Evolutionary conservation across 441 rosid species (phyloP), one percentile per base, ranked within the genome.

Genomic region (Syzygium syzygioides): DNA sequence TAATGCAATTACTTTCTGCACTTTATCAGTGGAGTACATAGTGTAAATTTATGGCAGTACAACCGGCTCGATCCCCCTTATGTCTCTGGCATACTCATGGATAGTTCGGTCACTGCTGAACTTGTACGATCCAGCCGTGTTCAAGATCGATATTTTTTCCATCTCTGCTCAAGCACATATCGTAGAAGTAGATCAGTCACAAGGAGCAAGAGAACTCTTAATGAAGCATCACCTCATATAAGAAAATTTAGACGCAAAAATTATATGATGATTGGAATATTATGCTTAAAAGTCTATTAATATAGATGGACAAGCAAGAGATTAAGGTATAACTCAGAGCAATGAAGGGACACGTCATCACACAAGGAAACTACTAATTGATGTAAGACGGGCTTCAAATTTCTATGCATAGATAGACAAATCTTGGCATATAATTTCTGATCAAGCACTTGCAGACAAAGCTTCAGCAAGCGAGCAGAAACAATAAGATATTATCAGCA

Each of bases 71-170:
- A 93, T 88, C 54, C 93, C 92, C 96, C 95, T 92, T 18, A 91
- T 86, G 59, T 91, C 88, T 32, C 90, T 92, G 37, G 96, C 96
- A 71, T 94, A 94, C 84, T 93, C 95, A 34, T 91, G 91, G 26
- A 93, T 93, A 23, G 96, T 91, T 52, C 93, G 88, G 90, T 94
- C 95, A 71, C 92, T 93, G 91, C 95, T 94, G 85, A 94, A 94
- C 89, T 93, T 92, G 55, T 93, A 94, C 18, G 95, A 89, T 9
- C 94, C 93, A 32, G 96, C 94, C 30, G 93, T 87, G 90, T 95
- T 88, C 34, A 93, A 92, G 89, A 94, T 94, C 86, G 94, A 92
- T 94, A 93, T 93, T 79, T 86, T 85, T 30, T 90, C 96, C 96
- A 94, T 87, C 89, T 87, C 91, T 93, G 93, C 87, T 91, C 87